These are phyloP conservation scores for Pulveroboletus ravenelii DNA, from an alignment of 768 basidiomycete genomes.

Conservation along the genomic window DNA sequence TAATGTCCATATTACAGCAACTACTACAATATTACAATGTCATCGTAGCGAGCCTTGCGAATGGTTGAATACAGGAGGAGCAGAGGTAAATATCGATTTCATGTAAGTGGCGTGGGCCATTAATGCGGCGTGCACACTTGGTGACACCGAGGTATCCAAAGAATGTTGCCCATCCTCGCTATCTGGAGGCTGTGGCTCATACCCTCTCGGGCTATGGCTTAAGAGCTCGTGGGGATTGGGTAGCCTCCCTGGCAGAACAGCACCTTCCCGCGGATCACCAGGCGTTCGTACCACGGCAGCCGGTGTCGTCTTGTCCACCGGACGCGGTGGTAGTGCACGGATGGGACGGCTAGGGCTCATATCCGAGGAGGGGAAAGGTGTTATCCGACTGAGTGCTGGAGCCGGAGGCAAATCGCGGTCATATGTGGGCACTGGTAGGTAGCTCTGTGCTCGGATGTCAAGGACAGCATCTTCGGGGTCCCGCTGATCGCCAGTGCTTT, in stretches of 20 bases:
- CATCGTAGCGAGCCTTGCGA: constrained; percentile 7
- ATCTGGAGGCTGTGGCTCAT: neutral
- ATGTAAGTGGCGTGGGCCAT: constrained; percentile 29
- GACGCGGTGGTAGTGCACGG: constrained; percentile 31
- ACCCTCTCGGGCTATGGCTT: neutral
- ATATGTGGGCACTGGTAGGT: constrained; percentile 13
- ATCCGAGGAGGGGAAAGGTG: constrained; percentile 7
- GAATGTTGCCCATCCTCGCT: constrained; percentile 19
- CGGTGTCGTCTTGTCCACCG: neutral
- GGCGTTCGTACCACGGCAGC: neutral
- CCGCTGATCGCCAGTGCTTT: constrained; percentile 7
- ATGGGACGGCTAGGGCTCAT: constrained; percentile 15
- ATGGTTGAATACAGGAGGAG: constrained; percentile 4
- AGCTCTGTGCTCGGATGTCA: constrained; percentile 19
- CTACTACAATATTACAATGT: neutral
- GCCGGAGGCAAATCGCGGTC: constrained; percentile 13
- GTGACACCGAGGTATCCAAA: constrained; percentile 17
- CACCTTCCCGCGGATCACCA: neutral
- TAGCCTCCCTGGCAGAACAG: neutral
- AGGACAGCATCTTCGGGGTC: constrained; percentile 17
- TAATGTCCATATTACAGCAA: neutral
- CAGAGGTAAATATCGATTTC: constrained; percentile 13
- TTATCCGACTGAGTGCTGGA: constrained; percentile 3
- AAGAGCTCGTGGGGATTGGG: constrained; percentile 4
- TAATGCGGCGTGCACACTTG: constrained; percentile 25